Evolutionary conservation across 352 stramenopile genomes (phyloP).

Genomic region (Aphanomyces astaci): DNA sequence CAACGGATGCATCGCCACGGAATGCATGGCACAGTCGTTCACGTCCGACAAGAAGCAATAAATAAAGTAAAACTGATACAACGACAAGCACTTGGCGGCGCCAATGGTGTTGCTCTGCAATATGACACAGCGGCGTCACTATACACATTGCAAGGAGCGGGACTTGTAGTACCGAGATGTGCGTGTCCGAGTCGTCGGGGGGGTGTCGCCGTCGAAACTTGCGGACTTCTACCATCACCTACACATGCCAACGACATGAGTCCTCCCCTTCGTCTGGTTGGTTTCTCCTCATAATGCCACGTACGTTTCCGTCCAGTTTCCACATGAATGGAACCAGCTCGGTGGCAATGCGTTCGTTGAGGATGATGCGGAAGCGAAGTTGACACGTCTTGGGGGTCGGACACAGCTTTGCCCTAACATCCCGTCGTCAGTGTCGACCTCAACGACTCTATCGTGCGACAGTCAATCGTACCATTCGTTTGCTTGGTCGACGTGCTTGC

Average conservation of each 20-base stretch:
- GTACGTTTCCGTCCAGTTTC: slow-evolving; percentile 56
- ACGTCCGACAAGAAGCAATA: slow-evolving; percentile 61
- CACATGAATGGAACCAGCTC: slow-evolving; percentile 69
- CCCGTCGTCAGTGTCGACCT: too few relatives aligned
- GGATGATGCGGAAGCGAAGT: slow-evolving; percentile 60
- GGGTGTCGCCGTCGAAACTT: slow-evolving; percentile 49
- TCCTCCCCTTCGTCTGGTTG: too few relatives aligned
- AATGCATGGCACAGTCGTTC: slow-evolving; percentile 13
- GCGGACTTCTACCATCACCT: slow-evolving; percentile 54
- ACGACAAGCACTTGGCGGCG: slow-evolving; percentile 48
- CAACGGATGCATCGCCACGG: not conserved
- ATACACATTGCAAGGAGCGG: too few relatives aligned
- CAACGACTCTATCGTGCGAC: too few relatives aligned
- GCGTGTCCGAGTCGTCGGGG: slow-evolving; percentile 1
- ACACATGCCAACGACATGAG: not conserved
- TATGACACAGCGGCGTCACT: too few relatives aligned
- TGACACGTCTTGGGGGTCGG: slow-evolving; percentile 68
- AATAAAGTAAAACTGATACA: slow-evolving; percentile 77
- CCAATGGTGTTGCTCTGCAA: slow-evolving; percentile 37
- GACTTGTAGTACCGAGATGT: slow-evolving; percentile 2
- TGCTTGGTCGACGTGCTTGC: slow-evolving; percentile 54
- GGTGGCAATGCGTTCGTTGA: slow-evolving; percentile 50
- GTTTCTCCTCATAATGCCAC: too few relatives aligned
- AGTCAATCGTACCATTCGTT: slow-evolving; percentile 59
- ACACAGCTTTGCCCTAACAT: slow-evolving; percentile 51